phyloP scores from a whole-genome alignment of 2,329 filamentous ascomycete species.

The Aspergillus melleus region DNA sequence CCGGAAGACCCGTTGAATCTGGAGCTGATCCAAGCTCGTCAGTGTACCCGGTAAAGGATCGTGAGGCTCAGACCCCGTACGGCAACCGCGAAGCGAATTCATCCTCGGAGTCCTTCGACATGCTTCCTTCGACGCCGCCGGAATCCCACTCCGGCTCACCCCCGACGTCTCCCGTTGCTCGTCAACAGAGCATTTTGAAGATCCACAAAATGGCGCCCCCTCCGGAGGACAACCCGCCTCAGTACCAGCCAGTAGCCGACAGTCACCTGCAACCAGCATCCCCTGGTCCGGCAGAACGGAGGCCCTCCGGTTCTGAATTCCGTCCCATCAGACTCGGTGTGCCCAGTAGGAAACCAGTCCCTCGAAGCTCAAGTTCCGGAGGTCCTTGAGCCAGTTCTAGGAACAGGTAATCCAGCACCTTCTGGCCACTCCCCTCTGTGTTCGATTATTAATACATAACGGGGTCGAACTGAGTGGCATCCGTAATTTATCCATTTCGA shows the following conservation, averaged over 20 bases:
- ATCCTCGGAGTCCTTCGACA: conserved; percentile 42
- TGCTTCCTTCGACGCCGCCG: conserved; percentile 38
- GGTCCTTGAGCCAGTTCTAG: neutral
- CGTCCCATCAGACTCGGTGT: conserved; percentile 39
- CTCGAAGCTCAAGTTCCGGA: conserved; percentile 24
- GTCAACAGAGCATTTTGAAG: conserved; percentile 35
- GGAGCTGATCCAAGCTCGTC: conserved; percentile 41
- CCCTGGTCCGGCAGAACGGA: conserved; percentile 16
- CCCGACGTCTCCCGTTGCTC: conserved; percentile 30
- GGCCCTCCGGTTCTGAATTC: conserved; percentile 23
- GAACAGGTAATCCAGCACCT: neutral
- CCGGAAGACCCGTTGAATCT: conserved; percentile 30
- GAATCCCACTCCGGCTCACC: conserved; percentile 37
- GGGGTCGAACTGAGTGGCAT: neutral
- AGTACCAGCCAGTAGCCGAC: conserved; percentile 31
- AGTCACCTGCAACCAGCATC: conserved; percentile 11
- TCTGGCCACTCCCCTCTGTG: neutral
- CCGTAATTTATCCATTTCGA: neutral
- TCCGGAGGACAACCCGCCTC: conserved; percentile 31
- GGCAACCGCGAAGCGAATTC: conserved; percentile 24
- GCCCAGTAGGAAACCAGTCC: conserved; percentile 40
- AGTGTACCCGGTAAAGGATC: conserved; percentile 30
- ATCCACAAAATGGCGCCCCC: conserved; percentile 23
- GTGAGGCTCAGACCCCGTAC: conserved; percentile 27
- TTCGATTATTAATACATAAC: neutral